phyloP scores from a whole-genome alignment of 176 grass and related monocot genomes.

The Thinopyrum elongatum region DNA sequence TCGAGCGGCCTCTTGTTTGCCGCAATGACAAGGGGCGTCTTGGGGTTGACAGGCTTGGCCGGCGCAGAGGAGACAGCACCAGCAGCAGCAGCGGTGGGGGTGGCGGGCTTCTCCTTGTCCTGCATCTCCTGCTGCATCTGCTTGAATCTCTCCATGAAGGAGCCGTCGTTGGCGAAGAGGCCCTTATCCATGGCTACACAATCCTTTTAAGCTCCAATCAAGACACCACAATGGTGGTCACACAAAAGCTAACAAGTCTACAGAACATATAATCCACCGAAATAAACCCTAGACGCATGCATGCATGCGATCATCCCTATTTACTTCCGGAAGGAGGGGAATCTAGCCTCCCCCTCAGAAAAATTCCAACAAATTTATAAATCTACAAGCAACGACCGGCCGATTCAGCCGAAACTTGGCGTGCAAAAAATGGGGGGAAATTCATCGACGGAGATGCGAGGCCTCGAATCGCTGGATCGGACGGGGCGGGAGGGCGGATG shows the following conservation, averaged over 20 bases:
- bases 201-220: constrained; percentile 42
- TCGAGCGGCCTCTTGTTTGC: constrained; percentile 63
- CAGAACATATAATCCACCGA: background rate
- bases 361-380: background rate
- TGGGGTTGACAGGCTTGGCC: constrained; percentile 25
- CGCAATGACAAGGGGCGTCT: background rate
- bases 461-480: constrained; percentile 3
- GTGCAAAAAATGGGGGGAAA: background rate
- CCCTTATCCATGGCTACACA: constrained; percentile 52
- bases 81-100: background rate
- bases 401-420: background rate
- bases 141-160: constrained; percentile 95
- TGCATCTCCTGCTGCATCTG: constrained; percentile 80
- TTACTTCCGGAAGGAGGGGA: background rate
- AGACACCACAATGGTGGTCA: constrained; percentile 9
- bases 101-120: constrained; percentile 24
- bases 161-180: constrained; percentile 95
- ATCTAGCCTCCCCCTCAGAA: background rate
- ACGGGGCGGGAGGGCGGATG: background rate
- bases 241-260: background rate
- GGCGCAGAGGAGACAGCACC: background rate
- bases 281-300: background rate
- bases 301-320: background rate
- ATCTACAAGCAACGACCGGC: background rate
- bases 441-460: background rate